These are phyloP conservation scores for Ceratopteris richardii DNA, from an alignment of 75 land plant species.

Conservation along the genomic window DNA sequence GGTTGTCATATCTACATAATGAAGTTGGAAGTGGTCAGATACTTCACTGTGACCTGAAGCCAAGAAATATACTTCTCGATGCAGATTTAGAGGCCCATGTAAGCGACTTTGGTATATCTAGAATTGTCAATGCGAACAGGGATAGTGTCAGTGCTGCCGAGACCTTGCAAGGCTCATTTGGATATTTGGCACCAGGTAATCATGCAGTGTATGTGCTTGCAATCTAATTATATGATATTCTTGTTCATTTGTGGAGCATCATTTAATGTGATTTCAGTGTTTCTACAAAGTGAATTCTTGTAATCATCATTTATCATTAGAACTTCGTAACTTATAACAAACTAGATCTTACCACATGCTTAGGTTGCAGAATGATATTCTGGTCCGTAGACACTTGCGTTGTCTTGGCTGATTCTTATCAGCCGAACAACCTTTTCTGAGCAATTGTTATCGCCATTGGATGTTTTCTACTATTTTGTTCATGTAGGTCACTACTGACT, in stretches of 20 bases:
- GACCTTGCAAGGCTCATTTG: neutral
- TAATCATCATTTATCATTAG: too few relatives aligned
- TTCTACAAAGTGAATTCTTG: too few relatives aligned
- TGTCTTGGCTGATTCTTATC: too few relatives aligned
- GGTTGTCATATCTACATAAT: neutral
- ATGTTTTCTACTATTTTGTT: neutral
- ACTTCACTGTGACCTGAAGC: slow-evolving; percentile 18
- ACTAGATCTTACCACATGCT: too few relatives aligned
- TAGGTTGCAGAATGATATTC: too few relatives aligned
- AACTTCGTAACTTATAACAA: too few relatives aligned
- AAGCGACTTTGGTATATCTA: slow-evolving; percentile 3
- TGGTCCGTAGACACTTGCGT: too few relatives aligned
- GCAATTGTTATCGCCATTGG: too few relatives aligned
- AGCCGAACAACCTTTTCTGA: too few relatives aligned
- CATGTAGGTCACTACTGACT: neutral
- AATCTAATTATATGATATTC: neutral
- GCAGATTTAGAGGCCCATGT: slow-evolving; percentile 5
- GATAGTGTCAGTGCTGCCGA: neutral
- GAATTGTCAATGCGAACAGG: slow-evolving; percentile 5
- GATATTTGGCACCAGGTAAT: slow-evolving; percentile 10
- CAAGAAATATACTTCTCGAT: slow-evolving; percentile 13
- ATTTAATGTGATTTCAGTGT: too few relatives aligned
- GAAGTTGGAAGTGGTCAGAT: neutral
- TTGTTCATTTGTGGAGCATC: too few relatives aligned
- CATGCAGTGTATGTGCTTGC: neutral